Conservation (phyloP, 805 yeast genomes). For the Candida cerambycidarum region DNA sequence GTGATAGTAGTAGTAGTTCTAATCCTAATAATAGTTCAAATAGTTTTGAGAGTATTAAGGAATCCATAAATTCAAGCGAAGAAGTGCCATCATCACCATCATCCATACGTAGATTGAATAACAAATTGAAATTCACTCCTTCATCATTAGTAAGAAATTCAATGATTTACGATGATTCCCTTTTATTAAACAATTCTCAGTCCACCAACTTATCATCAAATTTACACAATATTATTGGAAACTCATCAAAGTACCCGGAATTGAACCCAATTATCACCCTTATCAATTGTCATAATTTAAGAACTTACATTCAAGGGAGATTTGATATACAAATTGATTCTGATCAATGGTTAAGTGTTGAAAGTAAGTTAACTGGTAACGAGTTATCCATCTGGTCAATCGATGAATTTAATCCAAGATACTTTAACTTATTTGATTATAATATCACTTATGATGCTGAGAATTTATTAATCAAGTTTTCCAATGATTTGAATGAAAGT, state of each 20-base stretch:
- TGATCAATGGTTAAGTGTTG: conserved; percentile 32
- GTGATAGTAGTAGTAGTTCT: conserved; percentile 2
- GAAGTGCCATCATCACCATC: conserved; percentile 13
- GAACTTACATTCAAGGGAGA: conserved; percentile 60
- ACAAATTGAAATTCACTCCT: conserved; percentile 32
- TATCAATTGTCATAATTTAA: conserved; percentile 64
- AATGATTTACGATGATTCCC: conserved; percentile 22
- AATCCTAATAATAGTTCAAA: conserved; percentile 3
- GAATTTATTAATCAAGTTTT: conserved; percentile 12
- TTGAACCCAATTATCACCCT: conserved; percentile 71
- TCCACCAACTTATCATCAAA: conserved; percentile 1
- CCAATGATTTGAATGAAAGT: conserved; percentile 16
- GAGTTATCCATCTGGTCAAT: conserved; percentile 52
- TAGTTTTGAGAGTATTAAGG: background rate
- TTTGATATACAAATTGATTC: conserved; percentile 21
- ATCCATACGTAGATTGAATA: conserved; percentile 23
- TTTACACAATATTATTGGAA: conserved; percentile 9
- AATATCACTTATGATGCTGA: conserved; percentile 14
- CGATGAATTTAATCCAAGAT: conserved; percentile 47
- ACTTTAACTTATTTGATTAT: conserved; percentile 51
- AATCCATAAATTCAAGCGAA: conserved; percentile 1
- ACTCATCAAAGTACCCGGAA: conserved; percentile 41
- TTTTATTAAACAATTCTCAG: background rate
- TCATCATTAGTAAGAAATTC: conserved; percentile 34
- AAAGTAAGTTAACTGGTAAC: conserved; percentile 49